These are phyloP conservation scores for Plasmodium inui DNA, from an alignment of 169 alveolate genomes.

Conservation along the genomic window DNA sequence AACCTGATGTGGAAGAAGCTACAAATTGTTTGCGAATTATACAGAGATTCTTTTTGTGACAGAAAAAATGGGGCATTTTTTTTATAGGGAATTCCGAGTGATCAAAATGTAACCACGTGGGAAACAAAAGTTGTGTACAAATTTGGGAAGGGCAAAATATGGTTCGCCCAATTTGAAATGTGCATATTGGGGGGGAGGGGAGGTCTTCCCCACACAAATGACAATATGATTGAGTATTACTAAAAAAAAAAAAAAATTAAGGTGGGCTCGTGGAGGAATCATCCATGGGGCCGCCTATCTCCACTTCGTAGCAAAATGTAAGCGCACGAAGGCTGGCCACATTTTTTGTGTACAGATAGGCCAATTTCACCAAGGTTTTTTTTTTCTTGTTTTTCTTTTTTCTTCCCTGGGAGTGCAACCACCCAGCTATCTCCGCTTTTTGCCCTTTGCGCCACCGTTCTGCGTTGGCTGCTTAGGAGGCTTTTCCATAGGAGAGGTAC, in stretches of 20 bases:
- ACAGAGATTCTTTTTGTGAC: background rate
- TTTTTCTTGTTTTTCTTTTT: background rate
- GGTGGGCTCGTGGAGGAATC: background rate
- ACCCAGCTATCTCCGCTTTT: background rate
- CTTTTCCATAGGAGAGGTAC: background rate
- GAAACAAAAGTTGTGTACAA: conserved; percentile 5
- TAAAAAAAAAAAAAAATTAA: background rate
- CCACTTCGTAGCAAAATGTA: background rate
- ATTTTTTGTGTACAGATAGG: background rate
- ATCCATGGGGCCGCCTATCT: background rate
- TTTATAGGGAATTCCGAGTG: background rate
- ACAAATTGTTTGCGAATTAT: background rate
- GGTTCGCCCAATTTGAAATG: background rate
- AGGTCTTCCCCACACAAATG: background rate
- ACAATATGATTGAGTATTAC: background rate
- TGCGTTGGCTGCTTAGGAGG: background rate
- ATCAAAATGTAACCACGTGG: background rate
- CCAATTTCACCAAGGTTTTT: background rate
- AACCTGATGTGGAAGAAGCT: background rate
- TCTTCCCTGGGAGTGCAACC: background rate
- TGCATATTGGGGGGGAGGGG: background rate
- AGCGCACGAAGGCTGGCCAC: background rate
- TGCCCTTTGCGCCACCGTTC: background rate
- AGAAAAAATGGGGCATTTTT: background rate
- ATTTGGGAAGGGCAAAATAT: background rate